These are phyloP conservation scores for Cinnamomum chago DNA, from an alignment of 164 flowering plant genomes.

Conservation along the genomic window DNA sequence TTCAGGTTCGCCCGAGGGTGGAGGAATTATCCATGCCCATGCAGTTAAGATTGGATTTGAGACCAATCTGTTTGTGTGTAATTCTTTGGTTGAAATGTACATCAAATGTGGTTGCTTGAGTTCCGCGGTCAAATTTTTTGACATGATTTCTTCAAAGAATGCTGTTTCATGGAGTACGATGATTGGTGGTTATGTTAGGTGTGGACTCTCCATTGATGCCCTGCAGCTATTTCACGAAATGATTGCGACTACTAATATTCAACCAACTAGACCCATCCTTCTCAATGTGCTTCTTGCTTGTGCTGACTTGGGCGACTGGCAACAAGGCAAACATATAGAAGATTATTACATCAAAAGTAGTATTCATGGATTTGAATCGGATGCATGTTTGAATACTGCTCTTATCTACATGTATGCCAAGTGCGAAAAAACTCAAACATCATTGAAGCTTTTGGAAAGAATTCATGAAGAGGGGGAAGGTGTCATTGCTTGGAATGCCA, in stretches of 20 bases:
- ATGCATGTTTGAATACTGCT: slow-evolving; percentile 14
- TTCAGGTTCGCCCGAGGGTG: not conserved
- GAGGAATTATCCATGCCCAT: slow-evolving; percentile 9
- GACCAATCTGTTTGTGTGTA: slow-evolving; percentile 3
- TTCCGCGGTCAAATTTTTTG: slow-evolving; percentile 5
- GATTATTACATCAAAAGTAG: slow-evolving; percentile 1
- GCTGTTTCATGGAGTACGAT: slow-evolving; percentile 18
- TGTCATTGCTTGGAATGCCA: slow-evolving; percentile 18
- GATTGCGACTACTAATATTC: not conserved
- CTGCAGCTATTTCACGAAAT: slow-evolving; percentile 9
- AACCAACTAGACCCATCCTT: slow-evolving; percentile 12
- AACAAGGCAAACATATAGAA: not conserved
- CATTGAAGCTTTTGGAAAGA: slow-evolving; percentile 6
- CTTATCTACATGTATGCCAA: slow-evolving; percentile 11
- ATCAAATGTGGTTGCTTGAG: slow-evolving; percentile 9
- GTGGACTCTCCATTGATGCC: slow-evolving; percentile 6
- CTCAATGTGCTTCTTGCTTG: slow-evolving; percentile 18
- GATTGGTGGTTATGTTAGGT: slow-evolving; percentile 14
- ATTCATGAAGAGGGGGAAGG: slow-evolving; percentile 4
- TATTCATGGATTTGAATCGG: not conserved
- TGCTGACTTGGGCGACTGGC: slow-evolving; percentile 14
- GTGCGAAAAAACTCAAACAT: slow-evolving; percentile 6
- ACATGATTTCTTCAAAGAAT: slow-evolving; percentile 3
- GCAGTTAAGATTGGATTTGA: slow-evolving; percentile 9
- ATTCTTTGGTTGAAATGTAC: slow-evolving; percentile 17